Conservation (phyloP, 1,139 yeast species). For the Pichia sp. region DNA sequence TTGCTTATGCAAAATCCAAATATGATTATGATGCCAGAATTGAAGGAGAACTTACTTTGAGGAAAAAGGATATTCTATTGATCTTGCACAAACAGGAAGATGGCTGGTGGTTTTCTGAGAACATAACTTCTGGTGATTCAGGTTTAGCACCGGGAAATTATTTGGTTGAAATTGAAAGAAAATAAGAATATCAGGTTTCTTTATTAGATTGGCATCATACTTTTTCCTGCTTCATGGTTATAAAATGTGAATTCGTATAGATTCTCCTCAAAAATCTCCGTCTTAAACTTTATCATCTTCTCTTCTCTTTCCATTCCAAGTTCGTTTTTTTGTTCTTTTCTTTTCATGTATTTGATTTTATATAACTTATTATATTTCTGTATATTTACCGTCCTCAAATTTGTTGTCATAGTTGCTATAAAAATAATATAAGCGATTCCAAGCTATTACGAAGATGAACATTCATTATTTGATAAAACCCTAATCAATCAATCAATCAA, state of each 20-base stretch:
- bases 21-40: slow-evolving; percentile 70
- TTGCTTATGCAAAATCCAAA: slow-evolving; percentile 56
- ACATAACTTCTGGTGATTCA: slow-evolving; percentile 45
- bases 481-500: slow-evolving; percentile 12
- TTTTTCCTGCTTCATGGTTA: background rate
- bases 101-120: slow-evolving; percentile 87
- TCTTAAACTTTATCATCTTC: background rate
- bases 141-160: slow-evolving; percentile 86
- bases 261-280: no score
- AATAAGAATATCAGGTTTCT: background rate
- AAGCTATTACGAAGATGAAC: no score
- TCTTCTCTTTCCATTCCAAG: background rate
- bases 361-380: no score
- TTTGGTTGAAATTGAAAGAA: slow-evolving; percentile 26
- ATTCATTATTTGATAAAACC: no score
- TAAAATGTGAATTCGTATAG: slow-evolving; percentile 6
- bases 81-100: slow-evolving; percentile 74
- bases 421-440: no score
- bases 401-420: no score
- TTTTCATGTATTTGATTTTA: background rate
- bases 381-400: no score
- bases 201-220: background rate
- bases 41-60: slow-evolving; percentile 70
- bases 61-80: slow-evolving; percentile 65
- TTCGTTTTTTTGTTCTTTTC: background rate